Evolutionary conservation across 495 filamentous ascomycete species (phyloP).

Genomic region (Pyrenula aspistea): DNA sequence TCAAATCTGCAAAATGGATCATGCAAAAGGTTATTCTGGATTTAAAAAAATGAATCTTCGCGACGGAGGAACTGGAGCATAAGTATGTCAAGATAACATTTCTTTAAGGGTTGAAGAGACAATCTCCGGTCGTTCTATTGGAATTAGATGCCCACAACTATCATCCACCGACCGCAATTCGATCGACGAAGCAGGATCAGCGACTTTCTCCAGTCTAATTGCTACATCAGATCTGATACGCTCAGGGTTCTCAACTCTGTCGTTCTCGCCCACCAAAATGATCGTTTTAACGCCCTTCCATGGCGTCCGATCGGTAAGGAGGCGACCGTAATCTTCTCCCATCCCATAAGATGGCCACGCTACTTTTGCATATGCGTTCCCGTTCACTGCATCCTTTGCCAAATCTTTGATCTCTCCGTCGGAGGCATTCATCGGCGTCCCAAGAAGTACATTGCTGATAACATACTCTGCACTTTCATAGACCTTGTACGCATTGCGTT

Average conservation of each 20-base stretch:
- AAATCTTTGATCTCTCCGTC: conserved; percentile 13
- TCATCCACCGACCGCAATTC: background rate
- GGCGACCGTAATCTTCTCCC: conserved; percentile 16
- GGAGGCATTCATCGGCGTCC: conserved; percentile 8
- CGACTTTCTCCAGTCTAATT: background rate
- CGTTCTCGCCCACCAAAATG: background rate
- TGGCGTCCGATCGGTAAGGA: background rate
- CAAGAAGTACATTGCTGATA: conserved; percentile 20
- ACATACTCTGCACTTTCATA: conserved; percentile 19
- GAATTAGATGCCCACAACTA: background rate
- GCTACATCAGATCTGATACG: background rate
- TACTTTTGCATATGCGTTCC: conserved; percentile 18
- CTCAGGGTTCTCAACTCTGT: background rate
- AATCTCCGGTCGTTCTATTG: background rate
- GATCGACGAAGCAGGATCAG: background rate
- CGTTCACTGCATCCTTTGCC: conserved; percentile 18
- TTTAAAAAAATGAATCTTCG: no score
- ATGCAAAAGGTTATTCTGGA: no score
- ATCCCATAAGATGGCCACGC: conserved; percentile 29
- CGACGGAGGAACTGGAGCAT: no score
- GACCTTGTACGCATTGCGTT: conserved; percentile 19
- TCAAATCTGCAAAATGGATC: no score
- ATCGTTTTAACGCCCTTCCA: background rate
- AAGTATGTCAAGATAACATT: background rate
- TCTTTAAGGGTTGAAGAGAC: background rate